These are phyloP conservation scores for Senecio squalidus DNA, from an alignment of 140 eudicot genomes.

Conservation along the genomic window DNA sequence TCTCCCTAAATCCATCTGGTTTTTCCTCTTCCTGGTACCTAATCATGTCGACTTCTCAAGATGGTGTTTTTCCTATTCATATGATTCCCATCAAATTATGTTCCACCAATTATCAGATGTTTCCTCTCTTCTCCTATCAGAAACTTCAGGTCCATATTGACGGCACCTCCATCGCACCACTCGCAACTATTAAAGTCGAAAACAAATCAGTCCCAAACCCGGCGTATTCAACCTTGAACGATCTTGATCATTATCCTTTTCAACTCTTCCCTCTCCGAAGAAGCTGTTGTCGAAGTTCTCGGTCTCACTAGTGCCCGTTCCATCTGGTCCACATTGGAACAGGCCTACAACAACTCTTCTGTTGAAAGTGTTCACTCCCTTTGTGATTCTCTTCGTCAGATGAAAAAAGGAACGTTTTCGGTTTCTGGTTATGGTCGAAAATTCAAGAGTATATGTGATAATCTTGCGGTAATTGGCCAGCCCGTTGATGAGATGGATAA, in stretches of 20 bases:
- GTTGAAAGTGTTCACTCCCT: background rate
- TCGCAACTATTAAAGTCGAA: background rate
- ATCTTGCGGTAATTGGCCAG: background rate
- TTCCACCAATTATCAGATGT: background rate
- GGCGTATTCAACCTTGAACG: background rate
- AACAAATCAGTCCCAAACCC: background rate
- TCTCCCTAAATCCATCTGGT: background rate
- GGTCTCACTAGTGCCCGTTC: background rate
- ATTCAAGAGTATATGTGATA: background rate
- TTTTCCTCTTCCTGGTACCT: background rate
- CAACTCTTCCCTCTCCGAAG: background rate
- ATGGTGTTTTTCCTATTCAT: background rate
- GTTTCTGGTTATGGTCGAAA: slow-evolving; percentile 1
- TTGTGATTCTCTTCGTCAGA: background rate
- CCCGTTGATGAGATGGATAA: background rate
- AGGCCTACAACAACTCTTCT: background rate
- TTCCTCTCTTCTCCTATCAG: background rate
- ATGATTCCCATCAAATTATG: background rate
- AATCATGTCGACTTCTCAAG: background rate
- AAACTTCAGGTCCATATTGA: background rate
- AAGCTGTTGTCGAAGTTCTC: background rate
- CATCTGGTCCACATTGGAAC: background rate
- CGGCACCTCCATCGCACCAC: background rate
- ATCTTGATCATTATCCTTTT: background rate
- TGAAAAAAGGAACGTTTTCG: background rate